These are phyloP conservation scores for Thermothielavioides terrestris DNA, from an alignment of 495 filamentous ascomycete species.

Conservation along the genomic window DNA sequence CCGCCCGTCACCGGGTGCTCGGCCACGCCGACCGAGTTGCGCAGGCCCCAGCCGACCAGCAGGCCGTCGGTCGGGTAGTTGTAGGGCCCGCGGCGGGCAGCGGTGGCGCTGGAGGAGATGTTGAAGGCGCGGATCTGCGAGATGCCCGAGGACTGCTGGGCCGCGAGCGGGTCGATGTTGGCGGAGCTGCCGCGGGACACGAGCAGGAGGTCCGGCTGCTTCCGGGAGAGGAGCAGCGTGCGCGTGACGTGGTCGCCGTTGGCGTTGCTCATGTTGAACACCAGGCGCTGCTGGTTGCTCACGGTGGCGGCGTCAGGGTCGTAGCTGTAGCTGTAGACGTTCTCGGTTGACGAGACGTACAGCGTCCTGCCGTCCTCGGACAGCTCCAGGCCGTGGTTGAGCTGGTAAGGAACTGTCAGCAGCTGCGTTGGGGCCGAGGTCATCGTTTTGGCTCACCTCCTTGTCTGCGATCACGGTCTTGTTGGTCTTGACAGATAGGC, in stretches of 20 bases:
- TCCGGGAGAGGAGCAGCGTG: constrained; percentile 48
- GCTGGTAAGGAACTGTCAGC: constrained; percentile 13
- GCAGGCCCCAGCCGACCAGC: constrained; percentile 60
- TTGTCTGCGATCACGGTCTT: constrained; percentile 20
- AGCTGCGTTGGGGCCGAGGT: neutral
- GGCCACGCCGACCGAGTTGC: constrained; percentile 61
- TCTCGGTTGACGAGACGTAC: constrained; percentile 51
- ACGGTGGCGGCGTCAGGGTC: constrained; percentile 38
- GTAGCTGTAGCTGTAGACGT: constrained; percentile 56
- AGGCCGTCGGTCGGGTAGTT: constrained; percentile 41
- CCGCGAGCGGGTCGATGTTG: constrained; percentile 50
- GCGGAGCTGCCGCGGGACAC: constrained; percentile 54
- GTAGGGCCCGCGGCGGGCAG: constrained; percentile 25
- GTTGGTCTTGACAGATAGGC: constrained; percentile 31
- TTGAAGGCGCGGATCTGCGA: constrained; percentile 62
- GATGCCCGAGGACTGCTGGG: constrained; percentile 41
- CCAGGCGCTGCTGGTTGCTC: constrained; percentile 35
- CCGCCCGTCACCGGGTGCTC: constrained; percentile 44
- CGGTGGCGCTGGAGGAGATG: constrained; percentile 30
- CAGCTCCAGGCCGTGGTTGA: constrained; percentile 57
- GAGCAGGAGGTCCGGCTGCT: constrained; percentile 43
- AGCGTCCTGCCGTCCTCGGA: constrained; percentile 53
- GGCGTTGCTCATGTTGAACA: constrained; percentile 49
- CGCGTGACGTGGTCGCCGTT: constrained; percentile 50
- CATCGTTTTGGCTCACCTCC: constrained; percentile 29